Base-by-base conservation (phyloP, 805 yeast species). In the Kurtzmaniella cleridarum region DNA sequence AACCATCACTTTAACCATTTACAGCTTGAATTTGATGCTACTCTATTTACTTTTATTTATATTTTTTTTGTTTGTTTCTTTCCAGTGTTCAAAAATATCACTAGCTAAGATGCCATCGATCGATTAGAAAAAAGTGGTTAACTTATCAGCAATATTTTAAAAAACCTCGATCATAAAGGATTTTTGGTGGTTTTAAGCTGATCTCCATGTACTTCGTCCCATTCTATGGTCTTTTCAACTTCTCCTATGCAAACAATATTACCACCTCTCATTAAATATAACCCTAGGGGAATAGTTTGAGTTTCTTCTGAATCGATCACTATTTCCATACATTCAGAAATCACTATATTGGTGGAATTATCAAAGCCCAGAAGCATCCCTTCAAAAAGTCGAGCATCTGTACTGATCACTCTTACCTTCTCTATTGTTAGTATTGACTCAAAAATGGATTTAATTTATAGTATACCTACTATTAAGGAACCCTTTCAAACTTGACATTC, bases 271-370 rank as follows among this genome's bases (percentile, higher is more conserved):
- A 79, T 61, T 57, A 79, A 54, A 40, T 71, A 66, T 6, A 71
- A 55, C 1, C 82, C 84, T 36, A 75, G 45, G 3, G 60, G 62
- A 16, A 71, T 58, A 39, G 66, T 71, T 37, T 65, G 61, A 40
- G 62, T 64, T 8, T 60, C 59, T n/a, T 65, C 69, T 0, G 54
- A 53, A 37, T 64, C 66, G 32, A 79, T 65, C 13, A 77, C 53
- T 35, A 81, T 57, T 51, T 80, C 84, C 15, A 62, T 54, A 13
- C 82, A 70, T 30, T 68, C 58, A 2, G 76, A 60, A 30, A 83
- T 57, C 30, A 82, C 64, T 27, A 84, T 50, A 51, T 84, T 84
- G 17, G 84, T 75, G 33, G 76, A 66, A 45, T 78, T 76, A 54
- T 84, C 91, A 49, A 66, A 82, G 5, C 90, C 88, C 46, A 60